Percentiles rank a stretch among this genome's conserved stretches.
These are phyloP conservation scores for Gliomastix tumulicola DNA, from an alignment of 2,329 filamentous ascomycete species.

Conservation along the genomic window DNA sequence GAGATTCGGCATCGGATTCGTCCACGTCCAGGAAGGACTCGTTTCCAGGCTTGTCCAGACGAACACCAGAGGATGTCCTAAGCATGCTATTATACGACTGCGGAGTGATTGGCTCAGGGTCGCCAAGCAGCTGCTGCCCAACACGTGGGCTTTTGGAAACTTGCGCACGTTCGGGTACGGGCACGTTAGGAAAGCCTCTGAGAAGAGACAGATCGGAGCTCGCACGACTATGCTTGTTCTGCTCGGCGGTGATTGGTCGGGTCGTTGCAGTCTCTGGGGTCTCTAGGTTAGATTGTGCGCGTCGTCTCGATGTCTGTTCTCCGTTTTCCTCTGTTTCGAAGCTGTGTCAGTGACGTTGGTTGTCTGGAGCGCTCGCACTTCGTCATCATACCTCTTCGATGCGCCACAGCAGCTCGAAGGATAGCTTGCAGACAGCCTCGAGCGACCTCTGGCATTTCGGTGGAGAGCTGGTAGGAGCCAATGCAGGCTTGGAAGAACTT, in stretches of 20 bases:
- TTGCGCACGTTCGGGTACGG: constrained; percentile 27
- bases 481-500: constrained; percentile 62
- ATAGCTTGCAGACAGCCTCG: constrained; percentile 71
- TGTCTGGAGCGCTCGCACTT: too few relatives aligned
- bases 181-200: constrained; percentile 43
- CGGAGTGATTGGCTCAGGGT: constrained; percentile 8
- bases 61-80: constrained; percentile 42
- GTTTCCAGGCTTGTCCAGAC: constrained; percentile 33
- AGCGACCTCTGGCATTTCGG: constrained; percentile 62
- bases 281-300: constrained; percentile 58
- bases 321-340: constrained; percentile 24
- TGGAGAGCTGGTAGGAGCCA: constrained; percentile 66
- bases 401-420: constrained; percentile 61
- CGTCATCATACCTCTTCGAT: constrained; percentile 63
- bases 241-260: constrained; percentile 46
- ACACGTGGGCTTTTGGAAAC: constrained; percentile 22
- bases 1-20: constrained; percentile 62
- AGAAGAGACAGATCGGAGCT: constrained; percentile 63
- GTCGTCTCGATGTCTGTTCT: constrained; percentile 40
- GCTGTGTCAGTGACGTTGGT: too few relatives aligned
- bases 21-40: constrained; percentile 60
- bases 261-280: constrained; percentile 40
- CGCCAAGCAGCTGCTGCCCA: constrained; percentile 12
- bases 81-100: constrained; percentile 42
- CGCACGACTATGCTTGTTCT: constrained; percentile 61